Conservation (phyloP, 495 filamentous ascomycete species). For the Xylaria bambusicola region DNA sequence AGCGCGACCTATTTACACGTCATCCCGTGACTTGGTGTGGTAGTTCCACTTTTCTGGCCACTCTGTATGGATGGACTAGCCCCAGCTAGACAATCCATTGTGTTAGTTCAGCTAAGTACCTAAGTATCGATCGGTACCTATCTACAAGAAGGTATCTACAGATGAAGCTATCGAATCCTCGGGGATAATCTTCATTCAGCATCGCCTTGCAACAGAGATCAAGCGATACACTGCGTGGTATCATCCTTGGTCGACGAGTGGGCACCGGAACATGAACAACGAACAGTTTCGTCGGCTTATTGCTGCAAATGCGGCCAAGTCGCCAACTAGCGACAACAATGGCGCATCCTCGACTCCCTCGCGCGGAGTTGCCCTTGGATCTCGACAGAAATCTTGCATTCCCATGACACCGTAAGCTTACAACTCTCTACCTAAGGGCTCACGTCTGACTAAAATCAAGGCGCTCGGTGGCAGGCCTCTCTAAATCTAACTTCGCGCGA, state of each 20-base stretch:
- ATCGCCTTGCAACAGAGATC: background rate
- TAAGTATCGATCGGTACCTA: background rate
- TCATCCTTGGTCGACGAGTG: background rate
- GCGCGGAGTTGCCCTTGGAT: conserved; percentile 53
- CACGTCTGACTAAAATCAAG: conserved; percentile 48
- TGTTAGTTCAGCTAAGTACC: too few species aligned
- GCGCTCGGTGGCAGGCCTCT: conserved; percentile 61
- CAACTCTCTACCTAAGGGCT: background rate
- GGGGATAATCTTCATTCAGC: background rate
- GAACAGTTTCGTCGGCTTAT: conserved; percentile 91
- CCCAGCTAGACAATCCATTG: too few species aligned
- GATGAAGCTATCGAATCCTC: too few species aligned
- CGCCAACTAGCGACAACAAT: conserved; percentile 33
- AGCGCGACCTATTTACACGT: conserved; percentile 30
- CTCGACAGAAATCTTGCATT: conserved; percentile 71
- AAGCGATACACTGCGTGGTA: background rate
- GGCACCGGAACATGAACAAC: conserved; percentile 75
- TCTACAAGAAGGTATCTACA: too few species aligned
- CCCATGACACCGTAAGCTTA: conserved; percentile 79
- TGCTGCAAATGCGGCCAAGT: conserved; percentile 48
- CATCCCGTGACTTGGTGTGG: conserved; percentile 28
- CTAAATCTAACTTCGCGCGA: conserved; percentile 72
- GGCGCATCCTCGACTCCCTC: conserved; percentile 40
- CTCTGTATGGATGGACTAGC: too few species aligned
- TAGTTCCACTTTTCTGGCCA: conserved; percentile 3